Base-by-base conservation (phyloP, 805 yeast genomes). In the Ascoidea tarda region DNA sequence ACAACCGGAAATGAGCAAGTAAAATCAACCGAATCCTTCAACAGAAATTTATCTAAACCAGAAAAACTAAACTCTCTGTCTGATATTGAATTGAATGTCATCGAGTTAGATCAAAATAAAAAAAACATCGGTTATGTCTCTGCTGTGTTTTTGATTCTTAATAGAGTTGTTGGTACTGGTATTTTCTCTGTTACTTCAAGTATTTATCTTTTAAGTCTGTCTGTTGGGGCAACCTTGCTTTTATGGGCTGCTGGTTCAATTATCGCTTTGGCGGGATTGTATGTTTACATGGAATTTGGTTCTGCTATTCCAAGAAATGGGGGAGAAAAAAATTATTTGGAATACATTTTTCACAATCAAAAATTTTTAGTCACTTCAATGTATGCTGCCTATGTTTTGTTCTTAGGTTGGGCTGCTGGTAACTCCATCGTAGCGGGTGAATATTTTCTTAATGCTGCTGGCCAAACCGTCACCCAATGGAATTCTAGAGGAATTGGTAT, bases 321-420 rank as follows among this genome's bases (percentile, higher is more conserved):
- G 58, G 96, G 93, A 59, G 95, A 87, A 62, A 85, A 84, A 67
- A 84, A 84, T 61, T 87, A 87, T 63, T 68, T 87, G 59, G 93
- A 86, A 63, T 82, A 75, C 59, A 77, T 84, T 50, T 87, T 73
- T 68, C 73, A 72, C 50, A 79, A 76, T 59, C 95, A 95, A 47
- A 75, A 70, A 63, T 84, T 82, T 62, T 70, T 87, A 54, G 75
- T 82, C 49, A 81, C 86, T 32, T 78, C 76, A 16, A 71, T 78
- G 70, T 81, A 77, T 57, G 89, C 87, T 0, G 71, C 89, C 2
- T 83, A 84, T 61, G 80, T 81, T 16, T 80, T 87, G 61, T 75
- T 84, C 60, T 70, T 87, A 50, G 93, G 93, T 45, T 87, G 90
- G 87, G 90, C 95, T 28, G 81, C 93, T 8, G 87, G 90, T 65